Evolutionary conservation across 805 yeast species (phyloP), one percentile per base, ranked within the genome.

Genomic region (Suhomyces xylopsoci): DNA sequence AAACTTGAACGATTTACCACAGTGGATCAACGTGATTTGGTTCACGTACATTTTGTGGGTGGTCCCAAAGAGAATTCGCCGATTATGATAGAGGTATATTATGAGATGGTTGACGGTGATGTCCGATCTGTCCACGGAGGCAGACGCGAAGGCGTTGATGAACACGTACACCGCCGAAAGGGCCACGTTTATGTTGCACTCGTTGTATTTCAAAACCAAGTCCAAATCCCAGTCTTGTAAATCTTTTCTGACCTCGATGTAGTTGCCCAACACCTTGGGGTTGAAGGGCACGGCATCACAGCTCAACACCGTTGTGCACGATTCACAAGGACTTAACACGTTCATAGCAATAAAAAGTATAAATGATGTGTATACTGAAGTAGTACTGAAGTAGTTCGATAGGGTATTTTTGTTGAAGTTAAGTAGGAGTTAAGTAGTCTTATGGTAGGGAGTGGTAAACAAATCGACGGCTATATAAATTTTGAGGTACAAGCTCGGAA

Each of bases 101-200:
- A 60, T 54, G 15, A 64, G 53, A 48, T 63, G 66, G 51, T 60
- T 60, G 24, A 59, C 34, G 25, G 61, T 60, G 28, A 63, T 38
- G 6, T 57, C 53, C 1, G 36, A 40, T 30, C 43, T 32, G 12
- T 45, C 43, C 50, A 51, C 28, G 9, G 50, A 40, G 6, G 14
- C 34, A 17, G 47, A 24, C 12, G 48, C 28, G 24, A 47, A 48
- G 14, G 63, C 46, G 43, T 54, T 53, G 45, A 62, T 56, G 20
- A 62, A 47, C 47, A 55, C 57, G 12, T 49, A 44, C 14, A 62
- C 55, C 20, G 57, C 54, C 14, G 59, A 52, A 24, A 62, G 45
- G 45, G 59, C 58, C 47, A 62, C 52, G n/a, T 49, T 52, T 5
- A 56, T 42, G 45, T 51, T 56, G 2, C 32, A 20, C 47, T 62